Percentiles rank a stretch among this genome's conserved stretches.
Conservation (phyloP, 208 protist genomes). For the Entamoeba moshkovskii region DNA sequence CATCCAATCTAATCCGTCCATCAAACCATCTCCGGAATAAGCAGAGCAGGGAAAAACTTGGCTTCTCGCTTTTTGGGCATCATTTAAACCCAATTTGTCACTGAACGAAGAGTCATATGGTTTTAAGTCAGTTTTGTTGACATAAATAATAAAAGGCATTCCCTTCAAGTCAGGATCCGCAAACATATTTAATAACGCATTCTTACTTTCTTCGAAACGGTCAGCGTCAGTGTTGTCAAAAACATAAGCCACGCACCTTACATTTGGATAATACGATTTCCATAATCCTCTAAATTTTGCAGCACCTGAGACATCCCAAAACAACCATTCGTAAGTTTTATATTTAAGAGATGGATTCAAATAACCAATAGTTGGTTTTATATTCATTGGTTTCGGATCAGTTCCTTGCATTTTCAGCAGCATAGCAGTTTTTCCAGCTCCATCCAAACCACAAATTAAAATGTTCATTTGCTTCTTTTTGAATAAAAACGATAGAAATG, state of each 20-base stretch:
- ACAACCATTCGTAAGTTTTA: not conserved
- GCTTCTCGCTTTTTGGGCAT: not conserved
- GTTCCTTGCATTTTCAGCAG: not conserved
- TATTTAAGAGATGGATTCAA: not conserved
- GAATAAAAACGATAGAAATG: not conserved
- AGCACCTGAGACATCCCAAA: not conserved
- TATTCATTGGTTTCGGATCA: not conserved
- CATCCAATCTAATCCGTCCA: not conserved
- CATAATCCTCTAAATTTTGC: not conserved
- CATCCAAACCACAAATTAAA: not conserved
- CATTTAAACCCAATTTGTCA: not conserved
- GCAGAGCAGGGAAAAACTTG: not conserved
- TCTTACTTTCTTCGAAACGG: not conserved
- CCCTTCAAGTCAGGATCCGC: not conserved
- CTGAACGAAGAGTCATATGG: not conserved
- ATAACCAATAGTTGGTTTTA: not conserved
- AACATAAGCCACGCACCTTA: not conserved
- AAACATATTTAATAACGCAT: not conserved
- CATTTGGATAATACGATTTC: not conserved
- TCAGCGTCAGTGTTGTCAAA: not conserved
- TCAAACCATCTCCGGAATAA: not conserved
- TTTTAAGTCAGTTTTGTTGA: not conserved
- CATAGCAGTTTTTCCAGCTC: not conserved
- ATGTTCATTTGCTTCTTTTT: constrained; percentile 1
- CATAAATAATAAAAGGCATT: not conserved